A percentile compares a stretch with the other conserved stretches of the same genome.
These are phyloP conservation scores for Bipolaris oryzae DNA, from an alignment of 2,329 filamentous ascomycete species.

Conservation along the genomic window DNA sequence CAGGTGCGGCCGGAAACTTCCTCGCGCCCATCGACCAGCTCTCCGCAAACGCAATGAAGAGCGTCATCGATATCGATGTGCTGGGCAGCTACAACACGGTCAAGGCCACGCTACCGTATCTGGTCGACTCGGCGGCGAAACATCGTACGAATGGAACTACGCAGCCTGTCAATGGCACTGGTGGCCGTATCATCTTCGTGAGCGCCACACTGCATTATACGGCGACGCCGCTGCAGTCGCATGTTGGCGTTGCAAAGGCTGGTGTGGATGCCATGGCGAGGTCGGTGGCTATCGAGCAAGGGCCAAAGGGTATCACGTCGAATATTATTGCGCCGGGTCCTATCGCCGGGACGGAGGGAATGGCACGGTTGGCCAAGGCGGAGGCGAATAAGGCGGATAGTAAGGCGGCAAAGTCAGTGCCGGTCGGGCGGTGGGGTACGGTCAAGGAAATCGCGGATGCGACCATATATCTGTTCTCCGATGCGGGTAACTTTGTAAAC, in stretches of 20 bases:
- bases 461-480: constrained; percentile 85
- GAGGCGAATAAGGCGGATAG: constrained; percentile 41
- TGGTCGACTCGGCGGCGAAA: constrained; percentile 73
- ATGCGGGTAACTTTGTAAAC: constrained; percentile 84
- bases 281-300: constrained; percentile 84
- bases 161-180: constrained; percentile 58
- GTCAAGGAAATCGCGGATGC: constrained; percentile 91
- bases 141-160: constrained; percentile 65
- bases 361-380: constrained; percentile 51
- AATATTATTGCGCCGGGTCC: constrained; percentile 90
- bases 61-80: constrained; percentile 95
- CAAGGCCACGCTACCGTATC: constrained; percentile 85
- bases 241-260: constrained; percentile 91
- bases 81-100: constrained; percentile 93
- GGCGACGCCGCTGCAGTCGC: constrained; percentile 81
- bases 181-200: constrained; percentile 86
- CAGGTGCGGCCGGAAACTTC: constrained; percentile 95
- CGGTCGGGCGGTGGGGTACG: constrained; percentile 75
- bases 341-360: constrained; percentile 78
- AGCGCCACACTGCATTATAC: constrained; percentile 92
- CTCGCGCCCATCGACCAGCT: constrained; percentile 82
- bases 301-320: constrained; percentile 81
- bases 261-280: constrained; percentile 84
- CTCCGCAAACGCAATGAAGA: constrained; percentile 87
- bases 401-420: constrained; percentile 56